Base-by-base conservation (phyloP, 768 basidiomycete genomes). In the Suillus discolor region DNA sequence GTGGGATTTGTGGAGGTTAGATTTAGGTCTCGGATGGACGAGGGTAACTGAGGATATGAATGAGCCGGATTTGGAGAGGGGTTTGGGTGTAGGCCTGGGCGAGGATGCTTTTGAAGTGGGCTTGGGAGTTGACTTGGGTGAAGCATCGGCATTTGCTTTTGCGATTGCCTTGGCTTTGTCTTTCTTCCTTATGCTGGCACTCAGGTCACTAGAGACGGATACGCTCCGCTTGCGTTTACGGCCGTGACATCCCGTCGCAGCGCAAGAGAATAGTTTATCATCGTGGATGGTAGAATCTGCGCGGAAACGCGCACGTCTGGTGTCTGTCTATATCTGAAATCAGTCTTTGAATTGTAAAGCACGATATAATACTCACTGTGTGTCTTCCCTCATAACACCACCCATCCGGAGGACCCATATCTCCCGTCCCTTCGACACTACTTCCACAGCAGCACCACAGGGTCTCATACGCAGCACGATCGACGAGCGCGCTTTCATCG, bases 331-430 rank as follows among this genome's bases (percentile, higher is more conserved):
- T 44, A 59, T 60, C 23, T 36, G 31, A 36, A 66, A 38, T 60
- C 0, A 60, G 41, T 7, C 1, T 31, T 60, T 31, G n/a, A 12
- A n/a, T 20, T 28, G 64, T 44, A 49, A 63, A 55, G 20, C 11
- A 36, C 34, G 12, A 63, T 34, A 54, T 57, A 63, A 31, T 18
- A 60, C 72, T 65, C 51, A 83, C 87, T 9, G 92, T 93, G 74
- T 94, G 92, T 74, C 83, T 85, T 4, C 92, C 92, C 74, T 93
- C 91, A 70, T 92, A 93, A 71, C 92, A 94, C 91, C 91, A 94
- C 1, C 92, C 92, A 72, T 92, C 90, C 1, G 92, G 92, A 1
- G 92, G 92, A 0, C 92, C 92, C 79, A 89, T 89, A 67, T 91
- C 89, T 1, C 92, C 92, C 68, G 89, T 87, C 0, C 92, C 92